phyloP scores from a whole-genome alignment of 805 yeast species.

The Yarrowia hollandica region DNA sequence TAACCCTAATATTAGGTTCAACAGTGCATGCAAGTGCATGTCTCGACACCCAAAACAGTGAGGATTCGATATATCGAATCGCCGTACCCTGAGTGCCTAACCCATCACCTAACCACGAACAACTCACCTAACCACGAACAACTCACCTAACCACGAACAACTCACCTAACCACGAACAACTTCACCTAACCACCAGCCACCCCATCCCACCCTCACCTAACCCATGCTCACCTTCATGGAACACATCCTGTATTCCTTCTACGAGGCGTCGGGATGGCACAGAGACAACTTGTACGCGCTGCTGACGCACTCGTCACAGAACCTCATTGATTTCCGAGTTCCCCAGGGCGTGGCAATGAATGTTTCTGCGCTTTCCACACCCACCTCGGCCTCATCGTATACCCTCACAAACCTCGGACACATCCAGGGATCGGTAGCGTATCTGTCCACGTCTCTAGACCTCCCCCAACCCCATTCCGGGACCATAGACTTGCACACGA shows the following conservation, averaged over 20 bases:
- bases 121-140: too few species aligned
- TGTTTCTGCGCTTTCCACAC: conserved; percentile 69
- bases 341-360: conserved; percentile 68
- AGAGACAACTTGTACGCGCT: conserved; percentile 74
- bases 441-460: conserved; percentile 67
- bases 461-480: conserved; percentile 52
- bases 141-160: not conserved
- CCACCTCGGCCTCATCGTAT: conserved; percentile 68
- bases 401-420: conserved; percentile 62
- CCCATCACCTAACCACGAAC: too few species aligned
- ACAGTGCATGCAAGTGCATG: not conserved
- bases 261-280: conserved; percentile 72
- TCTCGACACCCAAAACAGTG: too few species aligned
- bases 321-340: conserved; percentile 68
- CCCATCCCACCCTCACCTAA: too few species aligned
- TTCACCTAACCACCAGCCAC: too few species aligned
- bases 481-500: conserved; percentile 60
- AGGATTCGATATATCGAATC: too few species aligned
- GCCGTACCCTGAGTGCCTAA: too few species aligned
- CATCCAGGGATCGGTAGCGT: conserved; percentile 80
- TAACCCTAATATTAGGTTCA: not conserved
- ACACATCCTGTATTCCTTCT: conserved; percentile 71
- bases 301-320: conserved; percentile 67
- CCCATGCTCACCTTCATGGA: conserved; percentile 84
- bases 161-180: not conserved